Percentiles rank a stretch among this genome's conserved stretches.
phyloP scores from a whole-genome alignment of 352 stramenopile genomes.

The Globisporangium middletonii region DNA sequence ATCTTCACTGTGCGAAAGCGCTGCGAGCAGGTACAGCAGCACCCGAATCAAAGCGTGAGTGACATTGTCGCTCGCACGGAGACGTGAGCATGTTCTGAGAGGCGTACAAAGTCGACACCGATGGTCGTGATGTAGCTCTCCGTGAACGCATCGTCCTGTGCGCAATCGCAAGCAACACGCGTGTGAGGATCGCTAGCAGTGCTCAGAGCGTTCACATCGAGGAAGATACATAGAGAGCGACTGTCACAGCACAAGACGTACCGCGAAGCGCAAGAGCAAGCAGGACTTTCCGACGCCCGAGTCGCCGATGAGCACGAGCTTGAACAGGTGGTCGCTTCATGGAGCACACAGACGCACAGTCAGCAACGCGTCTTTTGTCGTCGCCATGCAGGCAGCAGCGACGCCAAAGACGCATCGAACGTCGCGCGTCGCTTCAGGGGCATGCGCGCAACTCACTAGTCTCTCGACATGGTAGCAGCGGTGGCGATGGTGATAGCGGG shows the following conservation, averaged over 20 bases:
- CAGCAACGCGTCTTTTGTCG: neutral
- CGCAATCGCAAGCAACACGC: neutral
- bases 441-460: conserved; percentile 46
- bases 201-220: too few species aligned
- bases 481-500: neutral
- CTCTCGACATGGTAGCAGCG: conserved; percentile 51
- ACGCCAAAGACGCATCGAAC: neutral
- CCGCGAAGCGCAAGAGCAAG: conserved; percentile 95
- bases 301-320: conserved; percentile 98
- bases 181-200: neutral
- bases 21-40: conserved; percentile 24
- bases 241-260: conserved; percentile 19
- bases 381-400: conserved; percentile 6
- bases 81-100: conserved; percentile 6
- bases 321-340: conserved; percentile 93
- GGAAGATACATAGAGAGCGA: neutral
- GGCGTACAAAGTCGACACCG: conserved; percentile 91
- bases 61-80: too few species aligned
- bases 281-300: conserved; percentile 98
- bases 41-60: neutral
- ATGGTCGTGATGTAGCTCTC: conserved; percentile 98
- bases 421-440: conserved; percentile 11
- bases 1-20: conserved; percentile 97
- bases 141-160: conserved; percentile 95
- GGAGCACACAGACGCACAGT: neutral